Evolutionary conservation across 768 basidiomycete species (phyloP), one percentile per base, ranked within the genome.

Genomic region (Galerina marginata): DNA sequence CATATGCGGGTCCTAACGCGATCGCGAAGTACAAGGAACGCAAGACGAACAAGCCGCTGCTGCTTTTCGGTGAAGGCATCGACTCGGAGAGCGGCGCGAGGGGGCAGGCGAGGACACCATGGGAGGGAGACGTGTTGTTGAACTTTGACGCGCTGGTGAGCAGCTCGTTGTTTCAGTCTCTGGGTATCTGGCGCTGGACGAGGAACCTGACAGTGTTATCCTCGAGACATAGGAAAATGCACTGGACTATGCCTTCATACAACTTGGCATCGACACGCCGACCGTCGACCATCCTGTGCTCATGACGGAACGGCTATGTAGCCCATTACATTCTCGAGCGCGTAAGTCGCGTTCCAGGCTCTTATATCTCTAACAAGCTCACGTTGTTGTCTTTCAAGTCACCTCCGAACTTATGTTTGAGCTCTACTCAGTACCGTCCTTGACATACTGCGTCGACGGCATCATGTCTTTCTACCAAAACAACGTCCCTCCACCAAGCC

Each of bases 381-480:
- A 38, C 45, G 51, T 29, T 43, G 39, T 33, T 52, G 2, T 6
- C 37, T 29, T 23, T 45, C 45, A 68, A 96, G 94, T 97, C 56
- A 96, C 95, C 9, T 95, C 95, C 0, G 97, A 99, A 69, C 87
- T 99, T 33, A 86, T 99, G 76, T 99, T 99, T 70, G 97, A 99
- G 76, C 83, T 88, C 46, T 99, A 99, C 71, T 81, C 83, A 4
- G 93, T 90, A 4, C 96, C 96, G 1, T 87, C 90, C 5, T 80
- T 98, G 48, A 81, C 92, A 4, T 99, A 92, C 75, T 93, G 92
- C 55, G 79, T 97, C 58, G 97, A 99, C 69, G 88, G 91, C 10
- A 76, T 95, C 61, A 93, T 97, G 86, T 95, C 96, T 3, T 96
- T 97, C 71, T 93, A 95, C 69, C 83, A 92, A 64, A 93, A 95